Evolutionary conservation across 306 rosid species (phyloP), one percentile per base, ranked within the genome.

Genomic region (Vigna radiata): DNA sequence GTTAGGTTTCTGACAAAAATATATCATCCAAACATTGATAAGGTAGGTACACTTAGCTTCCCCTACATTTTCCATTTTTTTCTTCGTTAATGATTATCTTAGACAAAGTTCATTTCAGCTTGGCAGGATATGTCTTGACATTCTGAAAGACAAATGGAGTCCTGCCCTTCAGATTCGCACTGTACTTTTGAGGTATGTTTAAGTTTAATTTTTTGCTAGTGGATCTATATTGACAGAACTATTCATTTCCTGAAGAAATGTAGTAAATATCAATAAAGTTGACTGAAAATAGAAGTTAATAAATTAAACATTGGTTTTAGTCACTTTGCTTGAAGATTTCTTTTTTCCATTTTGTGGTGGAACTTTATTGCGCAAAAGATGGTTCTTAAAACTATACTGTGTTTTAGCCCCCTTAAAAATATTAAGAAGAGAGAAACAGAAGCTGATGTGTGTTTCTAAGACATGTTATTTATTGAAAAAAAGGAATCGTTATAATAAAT

Each of bases 1-100:
- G 98, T 94, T 76, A 89, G 98, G 79, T 94, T 94, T 86, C 89
- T 94, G 62, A 91, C 98, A 58, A 94, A 94, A 86, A 94, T 94
- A 73, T 94, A 94, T 77, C 98, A 94, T 81, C 98, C 98, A 9
- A 94, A 94, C 92, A 94, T 94, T 80, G 98, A 94, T 65, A 94
- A 94, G 98, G 98, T 92, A 74, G 98, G 98, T 90, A 74, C 43
- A 77, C 56, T 70, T 48, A 62, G 70, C 31, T 12, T 27, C 77
- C 76, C 61, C 37, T 62, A 14, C 76, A 27, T 81, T 59, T 59
- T 37, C 73, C 44, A 11, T 52, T 54, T 69, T 54, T 41, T 39
- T 56, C 47, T 25, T 55, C 1, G 14, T 41, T 52, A 53, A 25
- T 50, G 29, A 70, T 58, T 69, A 25, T 72, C 54, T 83, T 54